Base-by-base conservation (phyloP, 163 green algal species). In the Scenedesmus sp. region DNA sequence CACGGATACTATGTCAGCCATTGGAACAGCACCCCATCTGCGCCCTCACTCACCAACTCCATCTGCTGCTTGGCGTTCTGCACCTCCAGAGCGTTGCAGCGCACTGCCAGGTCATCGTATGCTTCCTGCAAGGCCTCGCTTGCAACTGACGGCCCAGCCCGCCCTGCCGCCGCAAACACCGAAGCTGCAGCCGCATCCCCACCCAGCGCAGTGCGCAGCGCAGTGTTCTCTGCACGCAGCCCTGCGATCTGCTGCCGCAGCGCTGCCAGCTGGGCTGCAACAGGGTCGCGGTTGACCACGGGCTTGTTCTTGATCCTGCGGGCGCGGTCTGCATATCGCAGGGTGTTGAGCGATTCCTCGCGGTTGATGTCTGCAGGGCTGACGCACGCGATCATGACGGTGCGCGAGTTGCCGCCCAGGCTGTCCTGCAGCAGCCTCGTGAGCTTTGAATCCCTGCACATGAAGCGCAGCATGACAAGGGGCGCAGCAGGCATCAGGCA, bases 271-370 rank as follows among this genome's bases (percentile, higher is more conserved):
- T 93, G 81, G 43, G 86, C 91, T 10, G 91, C 91, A 44, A 89
- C 78, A 40, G 78, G 81, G 81, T 92, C 91, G 96, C 91, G 90
- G 86, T 99, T 99, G 24, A 99, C 95, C 4, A 97, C 94, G 33
- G 98, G 97, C 92, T 97, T 98, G 95, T 99, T 99, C 81, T 95
- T 95, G 93, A 99, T 99, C 93, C 97, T 96, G 43, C 98, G 93
- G 3, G 98, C 97, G 1, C 97, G 95, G 73, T 97, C 95, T 22
- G 97, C 97, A 81, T 99, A 99, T 42, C 96, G 95, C 87, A 99
- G 96, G 37, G 98, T 99, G 94, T 98, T 99, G 5, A 99, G 91
- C 26, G 93, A 98, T 94, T 99, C 98, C 68, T 99, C 98, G 72
- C 97, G 90, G 93, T 99, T 98, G 59, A 96, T 93, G 88, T 98